Percentiles rank a stretch among this genome's conserved stretches.
Evolutionary conservation across 306 rosid genomes (phyloP).

Genomic region (Calophaca sinica): DNA sequence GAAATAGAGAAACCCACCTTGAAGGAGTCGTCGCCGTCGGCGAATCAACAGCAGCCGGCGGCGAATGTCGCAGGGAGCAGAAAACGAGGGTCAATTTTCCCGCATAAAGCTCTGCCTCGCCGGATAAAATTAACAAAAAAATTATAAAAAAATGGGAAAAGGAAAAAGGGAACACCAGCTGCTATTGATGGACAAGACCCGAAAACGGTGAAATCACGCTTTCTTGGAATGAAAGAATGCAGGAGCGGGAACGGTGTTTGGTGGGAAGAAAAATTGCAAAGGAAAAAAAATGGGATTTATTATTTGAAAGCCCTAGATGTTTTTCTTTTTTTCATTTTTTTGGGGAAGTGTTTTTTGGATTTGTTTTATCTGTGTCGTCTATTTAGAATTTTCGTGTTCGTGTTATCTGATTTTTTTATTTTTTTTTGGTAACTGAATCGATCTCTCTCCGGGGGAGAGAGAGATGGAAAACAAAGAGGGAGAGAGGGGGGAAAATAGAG

Average conservation of each 20-base stretch:
- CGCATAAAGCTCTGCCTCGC: slow-evolving; percentile 37
- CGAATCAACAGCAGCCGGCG: slow-evolving; percentile 39
- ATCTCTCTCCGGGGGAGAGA: slow-evolving; percentile 32
- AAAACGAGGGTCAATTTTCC: slow-evolving; percentile 42
- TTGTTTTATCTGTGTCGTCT: slow-evolving; percentile 35
- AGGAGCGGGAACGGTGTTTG: slow-evolving; percentile 61
- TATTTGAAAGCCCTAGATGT: slow-evolving; percentile 57
- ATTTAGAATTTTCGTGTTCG: slow-evolving; percentile 20
- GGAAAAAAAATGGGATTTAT: slow-evolving; percentile 19
- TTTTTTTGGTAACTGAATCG: not conserved
- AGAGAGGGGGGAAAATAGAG: not conserved
- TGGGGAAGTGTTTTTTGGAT: not conserved
- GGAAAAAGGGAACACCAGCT: not conserved
- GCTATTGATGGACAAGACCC: slow-evolving; percentile 16
- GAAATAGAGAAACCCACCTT: slow-evolving; percentile 48
- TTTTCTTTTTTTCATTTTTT: not conserved
- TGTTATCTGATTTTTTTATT: not conserved
- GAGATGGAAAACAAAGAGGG: not conserved
- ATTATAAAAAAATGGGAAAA: not conserved
- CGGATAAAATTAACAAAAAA: slow-evolving; percentile 36
- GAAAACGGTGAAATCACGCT: slow-evolving; percentile 40
- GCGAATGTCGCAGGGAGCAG: slow-evolving; percentile 50
- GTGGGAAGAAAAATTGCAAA: slow-evolving; percentile 58
- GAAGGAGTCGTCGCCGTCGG: slow-evolving; percentile 43
- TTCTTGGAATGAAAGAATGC: slow-evolving; percentile 40